These are phyloP conservation scores for Ajuga chamaepitys DNA, from an alignment of 257 asterid species.

Conservation along the genomic window DNA sequence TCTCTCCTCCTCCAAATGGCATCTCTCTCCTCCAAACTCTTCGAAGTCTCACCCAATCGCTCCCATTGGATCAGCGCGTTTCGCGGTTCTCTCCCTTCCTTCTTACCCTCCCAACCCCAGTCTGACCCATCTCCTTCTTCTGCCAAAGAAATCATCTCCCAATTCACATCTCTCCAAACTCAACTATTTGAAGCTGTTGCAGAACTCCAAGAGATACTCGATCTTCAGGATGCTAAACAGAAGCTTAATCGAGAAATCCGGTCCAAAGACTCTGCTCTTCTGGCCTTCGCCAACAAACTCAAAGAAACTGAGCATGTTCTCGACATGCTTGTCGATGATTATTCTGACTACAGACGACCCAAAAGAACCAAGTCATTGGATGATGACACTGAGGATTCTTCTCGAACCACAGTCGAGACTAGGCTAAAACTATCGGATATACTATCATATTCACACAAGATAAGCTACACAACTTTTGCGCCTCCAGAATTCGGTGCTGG, in stretches of 20 bases:
- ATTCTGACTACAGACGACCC: constrained; percentile 61
- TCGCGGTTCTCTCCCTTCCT: constrained; percentile 72
- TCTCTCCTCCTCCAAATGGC: constrained; percentile 85
- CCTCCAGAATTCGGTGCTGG: constrained; percentile 97
- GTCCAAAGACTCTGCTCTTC: constrained; percentile 59
- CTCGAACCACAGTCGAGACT: constrained; percentile 60
- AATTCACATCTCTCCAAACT: constrained; percentile 54
- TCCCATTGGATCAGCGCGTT: constrained; percentile 73
- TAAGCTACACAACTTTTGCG: constrained; percentile 94
- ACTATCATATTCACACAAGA: constrained; percentile 70
- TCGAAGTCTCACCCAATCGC: constrained; percentile 78
- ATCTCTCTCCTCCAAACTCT: constrained; percentile 67
- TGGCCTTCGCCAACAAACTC: constrained; percentile 68
- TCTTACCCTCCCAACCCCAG: constrained; percentile 55
- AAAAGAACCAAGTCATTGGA: constrained; percentile 51
- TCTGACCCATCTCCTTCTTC: constrained; percentile 47
- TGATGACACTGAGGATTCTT: constrained; percentile 35
- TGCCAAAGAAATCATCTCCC: constrained; percentile 60
- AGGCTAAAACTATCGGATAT: constrained; percentile 68
- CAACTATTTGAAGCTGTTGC: constrained; percentile 84
- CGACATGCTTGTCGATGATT: constrained; percentile 79
- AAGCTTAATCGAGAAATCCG: constrained; percentile 55
- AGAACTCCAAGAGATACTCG: constrained; percentile 84
- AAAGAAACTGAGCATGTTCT: constrained; percentile 69
- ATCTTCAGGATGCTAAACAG: constrained; percentile 81